Evolutionary conservation across 768 basidiomycete species (phyloP).

Genomic region (Suillus sp.): DNA sequence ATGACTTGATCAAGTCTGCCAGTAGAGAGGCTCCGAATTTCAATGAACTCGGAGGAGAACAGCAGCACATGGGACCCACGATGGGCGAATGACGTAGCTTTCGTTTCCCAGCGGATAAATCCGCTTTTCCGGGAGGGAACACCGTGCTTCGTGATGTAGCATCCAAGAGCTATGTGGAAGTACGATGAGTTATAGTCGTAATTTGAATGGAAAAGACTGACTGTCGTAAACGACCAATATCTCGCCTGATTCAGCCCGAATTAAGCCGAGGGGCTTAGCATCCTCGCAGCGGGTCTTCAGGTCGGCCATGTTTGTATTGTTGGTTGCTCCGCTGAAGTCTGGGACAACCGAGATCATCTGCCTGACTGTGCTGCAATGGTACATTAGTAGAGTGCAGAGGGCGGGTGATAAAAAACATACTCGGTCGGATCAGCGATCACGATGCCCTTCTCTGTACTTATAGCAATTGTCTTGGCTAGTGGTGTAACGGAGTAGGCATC

Average conservation of each 20-base stretch:
- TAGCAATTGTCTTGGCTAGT: conserved; percentile 61
- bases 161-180: conserved; percentile 61
- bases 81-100: conserved; percentile 59
- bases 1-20: conserved; percentile 83
- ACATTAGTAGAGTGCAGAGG: conserved; percentile 1
- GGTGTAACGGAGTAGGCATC: conserved; percentile 65
- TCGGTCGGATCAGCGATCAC: conserved; percentile 67
- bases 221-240: conserved; percentile 77
- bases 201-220: conserved; percentile 34
- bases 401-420: conserved; percentile 42
- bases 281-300: conserved; percentile 62
- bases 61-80: conserved; percentile 69
- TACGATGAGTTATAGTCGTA: not conserved
- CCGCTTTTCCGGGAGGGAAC: conserved; percentile 58
- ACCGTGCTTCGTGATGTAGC: conserved; percentile 74
- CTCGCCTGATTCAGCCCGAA: conserved; percentile 56
- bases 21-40: conserved; percentile 65
- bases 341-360: conserved; percentile 56
- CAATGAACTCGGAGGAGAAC: conserved; percentile 74
- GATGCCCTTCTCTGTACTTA: conserved; percentile 66
- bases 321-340: conserved; percentile 48
- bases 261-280: conserved; percentile 67
- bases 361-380: conserved; percentile 39
- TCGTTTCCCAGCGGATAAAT: conserved; percentile 80
- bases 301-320: conserved; percentile 42